A percentile compares a stretch with the other conserved stretches of the same genome.
These are phyloP conservation scores for Gnomoniopsis sp. DNA, from an alignment of 2,329 filamentous ascomycete genomes.

Conservation along the genomic window DNA sequence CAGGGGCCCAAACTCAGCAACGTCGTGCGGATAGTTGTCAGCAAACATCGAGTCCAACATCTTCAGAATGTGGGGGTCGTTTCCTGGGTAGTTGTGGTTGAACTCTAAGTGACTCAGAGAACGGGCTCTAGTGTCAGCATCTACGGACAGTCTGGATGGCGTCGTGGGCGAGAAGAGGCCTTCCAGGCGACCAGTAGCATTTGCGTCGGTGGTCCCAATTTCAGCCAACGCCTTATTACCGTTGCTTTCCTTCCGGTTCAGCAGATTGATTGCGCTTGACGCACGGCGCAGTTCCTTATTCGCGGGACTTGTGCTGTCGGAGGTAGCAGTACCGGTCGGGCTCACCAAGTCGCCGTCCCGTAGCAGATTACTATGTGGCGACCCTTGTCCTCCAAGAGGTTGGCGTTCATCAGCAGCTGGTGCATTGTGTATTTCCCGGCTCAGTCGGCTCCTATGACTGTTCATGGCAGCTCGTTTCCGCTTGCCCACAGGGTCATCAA, in stretches of 20 bases:
- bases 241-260: conserved; percentile 56
- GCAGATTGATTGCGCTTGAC: conserved; percentile 55
- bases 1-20: conserved; percentile 72
- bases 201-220: conserved; percentile 56
- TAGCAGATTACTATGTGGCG: conserved; percentile 19
- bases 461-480: conserved; percentile 51
- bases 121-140: conserved; percentile 25
- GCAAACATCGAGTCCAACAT: conserved; percentile 84
- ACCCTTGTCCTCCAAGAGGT: conserved; percentile 25
- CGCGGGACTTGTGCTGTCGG: conserved; percentile 26
- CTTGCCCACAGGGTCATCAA: conserved; percentile 63
- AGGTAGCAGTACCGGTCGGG: neutral
- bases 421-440: conserved; percentile 33
- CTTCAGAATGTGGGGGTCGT: conserved; percentile 64
- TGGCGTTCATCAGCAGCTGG: conserved; percentile 35
- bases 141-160: conserved; percentile 30
- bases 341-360: conserved; percentile 18
- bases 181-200: conserved; percentile 59
- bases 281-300: conserved; percentile 51
- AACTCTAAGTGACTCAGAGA: conserved; percentile 49
- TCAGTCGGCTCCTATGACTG: conserved; percentile 43
- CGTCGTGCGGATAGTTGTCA: conserved; percentile 64
- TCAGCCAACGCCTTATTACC: conserved; percentile 50
- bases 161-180: conserved; percentile 46
- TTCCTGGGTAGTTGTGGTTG: conserved; percentile 82